Evolutionary conservation across 495 filamentous ascomycete species (phyloP), one percentile per base, ranked within the genome.

Genomic region (Aspergillus ellipticus): DNA sequence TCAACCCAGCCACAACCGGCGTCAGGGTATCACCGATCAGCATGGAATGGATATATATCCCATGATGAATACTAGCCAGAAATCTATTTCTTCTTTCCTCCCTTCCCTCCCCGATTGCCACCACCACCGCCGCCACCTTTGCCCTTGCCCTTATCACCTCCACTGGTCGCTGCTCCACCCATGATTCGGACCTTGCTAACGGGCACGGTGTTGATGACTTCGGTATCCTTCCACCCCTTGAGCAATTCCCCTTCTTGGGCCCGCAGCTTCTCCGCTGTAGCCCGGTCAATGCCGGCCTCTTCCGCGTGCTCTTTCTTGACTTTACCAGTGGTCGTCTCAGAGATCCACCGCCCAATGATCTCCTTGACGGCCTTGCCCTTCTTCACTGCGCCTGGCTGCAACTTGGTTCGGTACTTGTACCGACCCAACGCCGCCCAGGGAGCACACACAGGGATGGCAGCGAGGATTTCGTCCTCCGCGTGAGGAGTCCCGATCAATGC

Each of bases 341-440:
- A 65, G 7, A 80, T 68, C 92, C 94, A 97, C 46, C 79, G 79
- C 35, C 81, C 81, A 16, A 96, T 65, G 39, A 97, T 88, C 71
- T 96, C 92, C 72, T 89, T 89, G 21, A 96, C 84, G 15, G 93
- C 94, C 68, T 96, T 98, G 2, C 93, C 92, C 74, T 96, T 95
- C 80, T 98, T 98, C 61, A 85, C 80, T 2, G 83, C 62, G 2
- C 94, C 94, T 0, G 94, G 94, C 73, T 97, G 94, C 58, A 98
- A 61, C 76, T 97, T 98, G 17, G 82, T 88, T 65, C 90, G 89
- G 74, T 96, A 97, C 72, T 95, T 96, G 62, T 86, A 88, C 47
- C 79, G 82, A 9, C 72, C 71, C 57, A 98, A 76, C 1, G 94
- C 89, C 16, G 79, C 78, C 87, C 92, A 97, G 4, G 94, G 94